phyloP scores from a whole-genome alignment of 192 early-diverging fungal genomes.

The Coemansia sp. region DNA sequence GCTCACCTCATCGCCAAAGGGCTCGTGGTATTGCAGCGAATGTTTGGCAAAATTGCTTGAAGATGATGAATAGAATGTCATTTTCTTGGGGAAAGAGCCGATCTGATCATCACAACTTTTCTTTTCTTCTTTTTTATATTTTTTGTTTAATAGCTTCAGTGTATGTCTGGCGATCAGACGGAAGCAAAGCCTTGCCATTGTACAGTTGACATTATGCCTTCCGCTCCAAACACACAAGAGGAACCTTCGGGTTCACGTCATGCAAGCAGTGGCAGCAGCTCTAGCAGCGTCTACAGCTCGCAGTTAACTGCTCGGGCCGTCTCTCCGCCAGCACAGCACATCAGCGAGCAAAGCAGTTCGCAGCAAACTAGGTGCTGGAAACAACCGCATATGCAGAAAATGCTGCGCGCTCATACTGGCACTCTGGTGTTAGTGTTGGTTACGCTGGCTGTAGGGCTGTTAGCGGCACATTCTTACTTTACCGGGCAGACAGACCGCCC shows the following conservation, averaged over 20 bases:
- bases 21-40: slow-evolving; percentile 57
- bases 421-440: slow-evolving; percentile 19
- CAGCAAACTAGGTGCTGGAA: no score
- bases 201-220: slow-evolving; percentile 34
- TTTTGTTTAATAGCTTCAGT: slow-evolving; percentile 7
- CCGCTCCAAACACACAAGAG: slow-evolving; percentile 1
- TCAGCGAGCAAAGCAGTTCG: background rate
- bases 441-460: slow-evolving; percentile 14
- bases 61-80: slow-evolving; percentile 21
- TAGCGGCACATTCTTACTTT: slow-evolving; percentile 62
- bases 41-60: slow-evolving; percentile 46
- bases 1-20: slow-evolving; percentile 52
- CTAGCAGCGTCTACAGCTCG: slow-evolving; percentile 13
- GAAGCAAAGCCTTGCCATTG: slow-evolving; percentile 22
- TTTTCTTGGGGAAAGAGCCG: background rate
- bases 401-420: background rate
- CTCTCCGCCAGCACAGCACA: background rate
- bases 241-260: background rate
- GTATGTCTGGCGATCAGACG: slow-evolving; percentile 23
- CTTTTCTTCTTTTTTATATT: slow-evolving; percentile 1
- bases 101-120: background rate
- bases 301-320: background rate
- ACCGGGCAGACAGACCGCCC: slow-evolving; percentile 58
- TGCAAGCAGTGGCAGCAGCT: slow-evolving; percentile 4
- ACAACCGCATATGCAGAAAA: no score